Conservation (phyloP, 805 yeast species). For the Myxozyma geophila region DNA sequence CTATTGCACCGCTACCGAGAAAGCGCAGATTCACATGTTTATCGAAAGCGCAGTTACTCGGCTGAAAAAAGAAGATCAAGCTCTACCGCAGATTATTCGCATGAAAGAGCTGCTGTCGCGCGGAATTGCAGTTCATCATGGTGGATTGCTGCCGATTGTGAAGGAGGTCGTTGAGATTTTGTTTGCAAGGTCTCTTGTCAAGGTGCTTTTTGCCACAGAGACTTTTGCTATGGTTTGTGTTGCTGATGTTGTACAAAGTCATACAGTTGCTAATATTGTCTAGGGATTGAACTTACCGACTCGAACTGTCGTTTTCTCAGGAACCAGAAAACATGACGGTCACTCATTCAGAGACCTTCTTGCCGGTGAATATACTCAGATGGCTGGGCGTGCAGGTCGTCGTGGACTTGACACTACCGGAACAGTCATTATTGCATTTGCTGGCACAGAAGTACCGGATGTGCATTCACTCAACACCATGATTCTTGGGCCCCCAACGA, state of each 20-base stretch:
- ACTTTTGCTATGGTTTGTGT: slow-evolving; percentile 82
- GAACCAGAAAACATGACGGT: slow-evolving; percentile 89
- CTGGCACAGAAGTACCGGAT: slow-evolving; percentile 44
- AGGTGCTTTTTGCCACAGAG: slow-evolving; percentile 94
- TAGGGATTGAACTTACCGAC: slow-evolving; percentile 91
- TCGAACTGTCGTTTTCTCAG: slow-evolving; percentile 90
- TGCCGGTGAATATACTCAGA: slow-evolving; percentile 98
- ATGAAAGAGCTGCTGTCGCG: slow-evolving; percentile 81
- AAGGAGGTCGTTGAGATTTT: slow-evolving; percentile 92
- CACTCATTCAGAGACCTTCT: slow-evolving; percentile 74
- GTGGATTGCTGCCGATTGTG: slow-evolving; percentile 90
- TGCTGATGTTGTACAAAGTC: not conserved
- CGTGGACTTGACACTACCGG: slow-evolving; percentile 94
- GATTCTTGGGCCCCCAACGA: slow-evolving; percentile 86
- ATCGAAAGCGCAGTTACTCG: slow-evolving; percentile 87
- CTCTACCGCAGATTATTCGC: slow-evolving; percentile 85
- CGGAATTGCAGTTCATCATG: slow-evolving; percentile 96
- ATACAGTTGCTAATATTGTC: not conserved
- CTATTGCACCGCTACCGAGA: slow-evolving; percentile 81
- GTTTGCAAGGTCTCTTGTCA: slow-evolving; percentile 83
- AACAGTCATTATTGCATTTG: slow-evolving; percentile 88
- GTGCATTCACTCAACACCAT: slow-evolving; percentile 64
- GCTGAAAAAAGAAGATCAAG: slow-evolving; percentile 88
- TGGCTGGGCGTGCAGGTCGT: slow-evolving; percentile 99
- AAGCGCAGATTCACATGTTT: slow-evolving; percentile 90